Conservation (phyloP, 176 grass and related monocot genomes). For the Tuctoria greenei region DNA sequence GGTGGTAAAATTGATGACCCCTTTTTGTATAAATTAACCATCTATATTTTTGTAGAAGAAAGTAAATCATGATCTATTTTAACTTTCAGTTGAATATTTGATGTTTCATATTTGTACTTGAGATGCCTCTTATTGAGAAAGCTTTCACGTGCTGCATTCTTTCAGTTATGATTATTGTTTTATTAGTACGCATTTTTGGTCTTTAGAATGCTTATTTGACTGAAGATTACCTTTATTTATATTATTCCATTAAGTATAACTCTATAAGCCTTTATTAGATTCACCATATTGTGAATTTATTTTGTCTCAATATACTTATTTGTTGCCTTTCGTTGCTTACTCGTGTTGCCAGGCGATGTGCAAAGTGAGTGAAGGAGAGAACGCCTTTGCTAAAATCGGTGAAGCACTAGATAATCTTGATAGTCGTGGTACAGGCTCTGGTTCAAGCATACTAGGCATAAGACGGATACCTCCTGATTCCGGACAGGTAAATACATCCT, state of each 20-base stretch:
- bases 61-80: too few relatives aligned
- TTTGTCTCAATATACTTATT: constrained; percentile 11
- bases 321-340: background rate
- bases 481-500: constrained; percentile 57
- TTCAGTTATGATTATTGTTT: too few relatives aligned
- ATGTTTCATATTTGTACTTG: too few relatives aligned
- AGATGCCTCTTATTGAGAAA: too few relatives aligned
- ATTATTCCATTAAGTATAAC: background rate
- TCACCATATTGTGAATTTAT: background rate
- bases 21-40: too few relatives aligned
- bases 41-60: too few relatives aligned
- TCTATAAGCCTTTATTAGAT: background rate
- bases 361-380: constrained; percentile 70
- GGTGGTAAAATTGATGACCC: too few relatives aligned
- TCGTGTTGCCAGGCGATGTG: constrained; percentile 65
- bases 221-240: constrained; percentile 10
- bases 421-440: constrained; percentile 52
- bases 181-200: too few relatives aligned
- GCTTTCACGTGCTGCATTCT: too few relatives aligned
- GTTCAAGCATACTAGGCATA: constrained; percentile 67
- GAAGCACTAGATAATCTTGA: constrained; percentile 70
- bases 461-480: constrained; percentile 72
- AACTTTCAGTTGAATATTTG: too few relatives aligned
- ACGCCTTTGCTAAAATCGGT: constrained; percentile 69
- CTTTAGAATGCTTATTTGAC: background rate